Evolutionary conservation across 1,284 basidiomycete species (phyloP), one percentile per base, ranked within the genome.

Genomic region (Bondarzewia mesenterica): DNA sequence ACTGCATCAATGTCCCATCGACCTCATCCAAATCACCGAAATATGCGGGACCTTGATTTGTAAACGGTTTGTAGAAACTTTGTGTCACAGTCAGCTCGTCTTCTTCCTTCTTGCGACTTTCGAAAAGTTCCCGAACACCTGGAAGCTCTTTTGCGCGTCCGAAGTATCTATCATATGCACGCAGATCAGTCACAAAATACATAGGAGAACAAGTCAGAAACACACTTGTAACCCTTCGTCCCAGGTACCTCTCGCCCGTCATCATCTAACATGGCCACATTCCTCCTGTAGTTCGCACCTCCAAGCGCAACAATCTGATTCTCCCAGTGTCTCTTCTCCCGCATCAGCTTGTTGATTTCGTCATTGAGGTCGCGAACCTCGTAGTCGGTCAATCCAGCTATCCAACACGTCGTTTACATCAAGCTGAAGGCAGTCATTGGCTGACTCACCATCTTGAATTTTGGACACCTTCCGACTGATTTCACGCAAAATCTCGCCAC

Each of bases 321-420:
- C 73, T 98, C 95, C 91, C 93, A 99, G 65, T 96, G 92, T 27
- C 86, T 70, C 68, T 98, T 98, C 67, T 99, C 95, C 27, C 95
- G 78, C 73, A 99, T 72, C 8, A 97, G 73, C 62, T 87, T 91
- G 73, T 99, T 99, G 60, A 99, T 99, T 63, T 98, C 93, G 65
- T 99, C 95, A 63, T 99, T 99, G 40, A 96, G 64, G 65, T 96
- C 95, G 40, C 95, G 85, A 26, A 96, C 83, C 71, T 98, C 94
- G 63, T 96, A 98, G 67, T 99, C 93, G 22, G 89, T 91, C 63
- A 99, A 66, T 46, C 91, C 89, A 60, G 89, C 93, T 95, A 58
- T 38, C 4, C 32, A 44, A 36, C 25, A 22, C 47, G 38, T 40
- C 22, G 35, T 35, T 50, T 45, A 48, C 44, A 15, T 44, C 35